A percentile compares a stretch with the other conserved stretches of the same genome.
These are phyloP conservation scores for Primulina tabacum DNA, from an alignment of 257 asterid genomes.

Conservation along the genomic window DNA sequence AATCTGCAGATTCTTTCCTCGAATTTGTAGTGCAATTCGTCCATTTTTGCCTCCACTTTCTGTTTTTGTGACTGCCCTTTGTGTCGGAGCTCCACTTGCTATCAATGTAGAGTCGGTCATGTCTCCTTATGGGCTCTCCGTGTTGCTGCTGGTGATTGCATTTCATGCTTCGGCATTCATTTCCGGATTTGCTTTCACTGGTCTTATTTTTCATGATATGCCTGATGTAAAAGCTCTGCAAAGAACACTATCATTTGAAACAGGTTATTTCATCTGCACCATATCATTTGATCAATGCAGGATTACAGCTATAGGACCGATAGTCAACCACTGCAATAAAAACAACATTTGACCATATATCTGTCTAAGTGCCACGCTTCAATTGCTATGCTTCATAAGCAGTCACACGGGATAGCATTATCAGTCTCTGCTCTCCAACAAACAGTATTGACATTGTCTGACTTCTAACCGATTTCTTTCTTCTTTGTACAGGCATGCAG, in stretches of 20 bases:
- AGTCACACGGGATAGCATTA: neutral
- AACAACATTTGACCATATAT: neutral
- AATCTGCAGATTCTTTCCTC: constrained; percentile 71
- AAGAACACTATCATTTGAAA: constrained; percentile 90
- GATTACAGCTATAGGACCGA: neutral
- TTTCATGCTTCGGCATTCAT: constrained; percentile 80
- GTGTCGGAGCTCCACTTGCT: constrained; percentile 73
- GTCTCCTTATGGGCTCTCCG: constrained; percentile 57
- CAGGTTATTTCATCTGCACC: constrained; percentile 44
- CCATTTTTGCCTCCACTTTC: constrained; percentile 50
- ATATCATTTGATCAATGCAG: neutral
- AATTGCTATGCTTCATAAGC: neutral
- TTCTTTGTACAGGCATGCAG: constrained; percentile 72
- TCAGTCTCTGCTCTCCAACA: neutral
- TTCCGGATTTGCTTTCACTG: constrained; percentile 62
- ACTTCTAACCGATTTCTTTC: constrained; percentile 4
- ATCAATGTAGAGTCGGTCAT: constrained; percentile 44
- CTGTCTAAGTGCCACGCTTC: neutral
- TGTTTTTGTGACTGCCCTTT: constrained; percentile 53
- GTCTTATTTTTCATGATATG: constrained; percentile 50
- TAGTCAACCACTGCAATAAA: neutral
- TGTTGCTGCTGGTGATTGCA: constrained; percentile 70
- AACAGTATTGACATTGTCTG: constrained; percentile 14
- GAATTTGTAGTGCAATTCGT: constrained; percentile 51
- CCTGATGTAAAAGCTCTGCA: constrained; percentile 85